These are phyloP conservation scores for Pythium coloratum DNA, from an alignment of 352 stramenopile species.

Conservation along the genomic window DNA sequence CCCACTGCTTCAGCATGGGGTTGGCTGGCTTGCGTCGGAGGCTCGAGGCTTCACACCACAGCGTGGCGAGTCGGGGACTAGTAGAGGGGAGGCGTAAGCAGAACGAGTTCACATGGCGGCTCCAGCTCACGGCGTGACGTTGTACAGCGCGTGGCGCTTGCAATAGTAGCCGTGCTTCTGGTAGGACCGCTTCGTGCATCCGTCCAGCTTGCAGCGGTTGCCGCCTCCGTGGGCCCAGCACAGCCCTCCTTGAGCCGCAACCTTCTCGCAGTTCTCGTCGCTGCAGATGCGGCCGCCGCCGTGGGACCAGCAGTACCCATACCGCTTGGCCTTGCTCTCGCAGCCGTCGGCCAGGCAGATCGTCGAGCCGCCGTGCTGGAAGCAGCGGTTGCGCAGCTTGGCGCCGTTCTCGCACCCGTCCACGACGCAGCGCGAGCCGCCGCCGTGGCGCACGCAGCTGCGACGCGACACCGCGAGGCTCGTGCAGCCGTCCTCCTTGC, in stretches of 20 bases:
- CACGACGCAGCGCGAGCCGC: constrained; percentile 40
- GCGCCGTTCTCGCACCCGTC: constrained; percentile 39
- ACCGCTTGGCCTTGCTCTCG: constrained; percentile 40
- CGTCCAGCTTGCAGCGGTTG: constrained; percentile 44
- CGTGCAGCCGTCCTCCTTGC: constrained; percentile 36
- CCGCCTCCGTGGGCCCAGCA: constrained; percentile 51
- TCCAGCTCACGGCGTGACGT: background rate
- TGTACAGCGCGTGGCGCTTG: constrained; percentile 39
- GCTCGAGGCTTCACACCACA: background rate
- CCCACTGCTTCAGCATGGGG: background rate
- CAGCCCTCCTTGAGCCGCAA: constrained; percentile 33
- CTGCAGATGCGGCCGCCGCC: constrained; percentile 44
- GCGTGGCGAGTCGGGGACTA: background rate
- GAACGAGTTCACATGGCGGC: too few relatives aligned
- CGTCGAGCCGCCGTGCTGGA: constrained; percentile 43
- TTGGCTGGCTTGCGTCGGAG: background rate
- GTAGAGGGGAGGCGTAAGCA: too few relatives aligned
- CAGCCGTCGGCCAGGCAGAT: constrained; percentile 36
- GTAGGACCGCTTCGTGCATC: constrained; percentile 49
- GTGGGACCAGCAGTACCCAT: constrained; percentile 47
- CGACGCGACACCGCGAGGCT: constrained; percentile 40
- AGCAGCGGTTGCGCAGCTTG: constrained; percentile 43
- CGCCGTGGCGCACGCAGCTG: constrained; percentile 41
- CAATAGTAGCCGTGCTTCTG: constrained; percentile 54
- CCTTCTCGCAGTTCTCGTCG: constrained; percentile 37